Percentiles rank a stretch among this genome's conserved stretches.
These are phyloP conservation scores for Pseudonitzschia pungens DNA, from an alignment of 108 stramenopile genomes.

Conservation along the genomic window DNA sequence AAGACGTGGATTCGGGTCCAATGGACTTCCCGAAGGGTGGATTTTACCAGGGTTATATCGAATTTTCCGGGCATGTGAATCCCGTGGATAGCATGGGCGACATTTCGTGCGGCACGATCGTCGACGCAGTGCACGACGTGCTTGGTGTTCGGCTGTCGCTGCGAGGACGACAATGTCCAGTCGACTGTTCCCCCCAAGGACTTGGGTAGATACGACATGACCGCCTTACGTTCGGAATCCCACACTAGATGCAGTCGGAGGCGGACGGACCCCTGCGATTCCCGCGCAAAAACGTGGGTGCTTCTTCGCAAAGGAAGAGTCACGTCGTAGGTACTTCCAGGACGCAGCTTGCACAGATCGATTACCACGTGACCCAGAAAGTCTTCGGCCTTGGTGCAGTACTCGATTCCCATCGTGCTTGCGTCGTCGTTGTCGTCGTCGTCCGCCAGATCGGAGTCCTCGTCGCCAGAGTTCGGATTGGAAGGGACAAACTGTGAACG, in stretches of 20 bases:
- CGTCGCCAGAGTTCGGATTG: background rate
- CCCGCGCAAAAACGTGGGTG: slow-evolving; percentile 50
- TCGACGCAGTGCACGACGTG: slow-evolving; percentile 43
- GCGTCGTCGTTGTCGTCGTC: slow-evolving; percentile 31
- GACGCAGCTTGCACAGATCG: slow-evolving; percentile 54
- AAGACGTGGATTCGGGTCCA: slow-evolving; percentile 33
- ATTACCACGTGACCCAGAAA: slow-evolving; percentile 64
- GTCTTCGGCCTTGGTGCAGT: slow-evolving; percentile 35
- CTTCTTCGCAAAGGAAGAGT: slow-evolving; percentile 55
- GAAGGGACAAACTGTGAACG: too few species aligned
- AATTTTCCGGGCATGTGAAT: slow-evolving; percentile 57
- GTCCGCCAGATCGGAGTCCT: background rate
- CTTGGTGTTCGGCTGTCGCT: slow-evolving; percentile 27
- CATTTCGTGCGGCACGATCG: slow-evolving; percentile 45
- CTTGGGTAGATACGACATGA: slow-evolving; percentile 61
- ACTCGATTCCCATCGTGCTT: slow-evolving; percentile 7
- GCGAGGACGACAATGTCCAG: background rate
- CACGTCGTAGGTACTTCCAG: slow-evolving; percentile 61
- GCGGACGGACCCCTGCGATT: slow-evolving; percentile 51
- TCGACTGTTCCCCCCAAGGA: slow-evolving; percentile 12
- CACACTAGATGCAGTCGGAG: slow-evolving; percentile 67
- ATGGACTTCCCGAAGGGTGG: slow-evolving; percentile 45
- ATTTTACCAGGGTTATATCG: slow-evolving; percentile 36
- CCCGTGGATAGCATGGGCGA: slow-evolving; percentile 52
- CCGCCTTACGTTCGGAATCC: slow-evolving; percentile 50